Conservation (phyloP, 2,329 filamentous ascomycete genomes). For the Tricladium varicosporioides region DNA sequence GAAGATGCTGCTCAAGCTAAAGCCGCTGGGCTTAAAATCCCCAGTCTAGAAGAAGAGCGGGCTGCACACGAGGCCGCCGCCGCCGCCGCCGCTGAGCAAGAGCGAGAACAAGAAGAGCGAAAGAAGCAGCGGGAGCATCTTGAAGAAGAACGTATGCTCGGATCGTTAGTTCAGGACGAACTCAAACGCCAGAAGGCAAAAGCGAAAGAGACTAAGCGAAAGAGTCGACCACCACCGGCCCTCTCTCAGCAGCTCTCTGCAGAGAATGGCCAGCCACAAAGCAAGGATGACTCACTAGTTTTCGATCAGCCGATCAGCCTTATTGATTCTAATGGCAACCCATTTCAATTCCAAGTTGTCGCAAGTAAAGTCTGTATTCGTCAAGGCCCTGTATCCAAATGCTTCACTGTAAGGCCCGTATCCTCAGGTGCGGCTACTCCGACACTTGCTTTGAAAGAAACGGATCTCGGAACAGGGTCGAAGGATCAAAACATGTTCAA, state of each 20-base stretch:
- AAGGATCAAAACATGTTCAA: conserved; percentile 66
- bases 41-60: conserved; percentile 85
- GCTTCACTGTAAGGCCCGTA: conserved; percentile 71
- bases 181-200: conserved; percentile 64
- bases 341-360: conserved; percentile 68
- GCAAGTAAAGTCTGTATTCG: conserved; percentile 66
- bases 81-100: conserved; percentile 52
- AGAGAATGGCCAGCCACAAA: conserved; percentile 28
- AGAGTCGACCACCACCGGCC: conserved; percentile 44
- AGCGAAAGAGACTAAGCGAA: conserved; percentile 62
- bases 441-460: conserved; percentile 70
- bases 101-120: conserved; percentile 45
- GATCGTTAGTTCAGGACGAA: conserved; percentile 71
- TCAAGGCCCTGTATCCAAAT: conserved; percentile 63
- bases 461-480: conserved; percentile 54
- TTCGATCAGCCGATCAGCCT: conserved; percentile 68
- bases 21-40: conserved; percentile 71
- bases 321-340: conserved; percentile 61
- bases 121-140: conserved; percentile 53
- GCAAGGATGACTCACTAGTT: conserved; percentile 44
- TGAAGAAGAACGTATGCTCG: conserved; percentile 69
- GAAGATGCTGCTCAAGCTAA: conserved; percentile 82
- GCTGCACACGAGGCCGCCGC: conserved; percentile 76
- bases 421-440: conserved; percentile 50
- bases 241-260: conserved; percentile 25